Evolutionary conservation across 73 alveolate genomes (phyloP).

Genomic region (Tetrahymena borealis): DNA sequence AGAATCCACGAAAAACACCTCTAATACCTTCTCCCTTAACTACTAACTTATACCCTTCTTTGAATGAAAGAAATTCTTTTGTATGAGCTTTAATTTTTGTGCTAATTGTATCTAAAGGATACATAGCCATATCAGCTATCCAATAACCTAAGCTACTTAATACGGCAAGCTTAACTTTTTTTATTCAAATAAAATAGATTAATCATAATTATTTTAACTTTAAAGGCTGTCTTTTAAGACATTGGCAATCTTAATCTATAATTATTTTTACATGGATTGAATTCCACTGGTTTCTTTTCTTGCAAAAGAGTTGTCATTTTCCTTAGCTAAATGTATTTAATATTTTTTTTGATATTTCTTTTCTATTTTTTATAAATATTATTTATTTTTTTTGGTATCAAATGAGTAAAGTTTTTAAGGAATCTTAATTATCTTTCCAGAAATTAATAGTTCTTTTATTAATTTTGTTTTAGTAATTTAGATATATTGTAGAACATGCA

Average conservation of each 20-base stretch:
- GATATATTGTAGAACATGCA: too few species aligned
- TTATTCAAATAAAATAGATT: not conserved
- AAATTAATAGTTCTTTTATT: not conserved
- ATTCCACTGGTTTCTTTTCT: not conserved
- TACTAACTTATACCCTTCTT: constrained; percentile 26
- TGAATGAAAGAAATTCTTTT: constrained; percentile 11
- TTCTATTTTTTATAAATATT: not conserved
- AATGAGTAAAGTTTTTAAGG: not conserved
- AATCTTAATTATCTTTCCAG: not conserved
- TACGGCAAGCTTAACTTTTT: constrained; percentile 5
- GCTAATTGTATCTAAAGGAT: constrained; percentile 35
- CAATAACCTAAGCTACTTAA: constrained; percentile 23
- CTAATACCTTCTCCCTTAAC: constrained; percentile 36
- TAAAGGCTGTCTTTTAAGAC: not conserved
- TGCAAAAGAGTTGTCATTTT: not conserved
- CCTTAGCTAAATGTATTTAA: not conserved
- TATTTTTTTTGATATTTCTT: not conserved
- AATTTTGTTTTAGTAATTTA: not conserved
- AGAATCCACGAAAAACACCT: constrained; percentile 34
- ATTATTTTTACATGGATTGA: not conserved
- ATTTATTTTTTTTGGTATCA: not conserved
- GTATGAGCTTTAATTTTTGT: constrained; percentile 41
- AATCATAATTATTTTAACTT: too few species aligned
- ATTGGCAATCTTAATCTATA: not conserved
- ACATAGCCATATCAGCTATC: constrained; percentile 40